Base-by-base conservation (phyloP, 371 early-diverging fungal genomes). In the Zychaea mexicana region DNA sequence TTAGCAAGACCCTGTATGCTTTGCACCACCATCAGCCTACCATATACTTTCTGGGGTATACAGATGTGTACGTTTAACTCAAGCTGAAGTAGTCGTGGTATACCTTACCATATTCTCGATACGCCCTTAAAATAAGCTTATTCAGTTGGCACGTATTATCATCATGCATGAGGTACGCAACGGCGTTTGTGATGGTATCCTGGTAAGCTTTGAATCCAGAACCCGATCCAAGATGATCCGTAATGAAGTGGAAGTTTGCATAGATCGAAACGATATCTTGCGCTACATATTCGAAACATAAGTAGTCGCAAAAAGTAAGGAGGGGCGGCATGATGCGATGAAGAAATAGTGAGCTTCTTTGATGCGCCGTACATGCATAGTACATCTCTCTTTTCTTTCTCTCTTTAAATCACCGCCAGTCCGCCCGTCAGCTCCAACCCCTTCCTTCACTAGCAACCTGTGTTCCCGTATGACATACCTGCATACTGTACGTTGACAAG, bases 241-340 rank as follows among this genome's bases (percentile, higher is more conserved):
- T 73, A 22, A 82, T 78, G 28, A 78, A 82, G 42, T 82, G 66
- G 8, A 82, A 65, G 36, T 79, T 79, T 47, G 73, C 78, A 60
- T 70, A 79, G 6, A 74, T 58, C 1, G 70, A 53, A 10, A 79
- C 60, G 30, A 71, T 71, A 39, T 76, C 72, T 58, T 78, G 79
- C 2, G 78, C 79, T 71, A 56, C 47, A 28, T 42, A 42, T 12
- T 17, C 7, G 3, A 39, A 15, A 42, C 0, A 42, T 4, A 12
- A n/a, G 15, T 42, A 42, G 42, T 17, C 4, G 42, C 17, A 42
- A n/a, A 12, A 60, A 45, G 45, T 45, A 45, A 10, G n/a, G n/a
- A n/a, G n/a, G n/a, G n/a, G n/a, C n/a, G n/a, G n/a, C n/a, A n/a
- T n/a, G n/a, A n/a, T n/a, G n/a, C n/a, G n/a, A n/a, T n/a, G n/a